Evolutionary conservation across 176 grass and related monocot genomes (phyloP), one percentile per base, ranked within the genome.

Genomic region (Thalia dealbata): DNA sequence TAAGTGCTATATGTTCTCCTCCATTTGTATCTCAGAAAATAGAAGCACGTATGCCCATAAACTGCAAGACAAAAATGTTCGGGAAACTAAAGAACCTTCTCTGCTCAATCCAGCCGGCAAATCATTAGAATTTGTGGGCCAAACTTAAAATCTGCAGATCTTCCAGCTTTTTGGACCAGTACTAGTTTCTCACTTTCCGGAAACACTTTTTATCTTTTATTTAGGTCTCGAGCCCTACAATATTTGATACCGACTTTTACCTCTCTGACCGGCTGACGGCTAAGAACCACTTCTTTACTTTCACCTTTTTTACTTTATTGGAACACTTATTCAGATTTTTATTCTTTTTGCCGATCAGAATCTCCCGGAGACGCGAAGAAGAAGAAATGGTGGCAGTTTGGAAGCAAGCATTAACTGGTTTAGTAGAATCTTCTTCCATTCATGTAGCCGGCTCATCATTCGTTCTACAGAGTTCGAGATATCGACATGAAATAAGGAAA

Each of bases 371-470:
- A 79, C 69, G 73, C 67, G 4, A 80, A 77, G 76, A 89, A 82
- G 61, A 89, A 89, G 77, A 71, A 75, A 27, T 85, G 86, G 86
- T 89, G 86, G 82, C 79, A 66, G 70, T 85, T 89, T 41, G 54
- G 86, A 71, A 89, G 85, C 50, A 89, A 82, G 76, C 76, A 82
- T 79, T 89, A 26, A 72, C 9, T 16, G 45, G 45, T 48, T 48
- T 48, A 48, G 11, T 48, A 48, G 11, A 1, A 38, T 38, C 45
- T 2, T 48, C 45, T 48, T 13, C 11, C 45, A 48, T 48, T 48
- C 45, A 48, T 13, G 6, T 2, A 48, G 5, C 3, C 45, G 9
- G 42, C 42, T 44, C 3, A 44, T 44, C n/a, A n/a, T n/a, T n/a
- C n/a, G n/a, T 38, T 48, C 11, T 48, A 48, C 11, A 9, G 45